Evolutionary conservation across 768 basidiomycete species (phyloP).

Genomic region (Leccinellum luteum): DNA sequence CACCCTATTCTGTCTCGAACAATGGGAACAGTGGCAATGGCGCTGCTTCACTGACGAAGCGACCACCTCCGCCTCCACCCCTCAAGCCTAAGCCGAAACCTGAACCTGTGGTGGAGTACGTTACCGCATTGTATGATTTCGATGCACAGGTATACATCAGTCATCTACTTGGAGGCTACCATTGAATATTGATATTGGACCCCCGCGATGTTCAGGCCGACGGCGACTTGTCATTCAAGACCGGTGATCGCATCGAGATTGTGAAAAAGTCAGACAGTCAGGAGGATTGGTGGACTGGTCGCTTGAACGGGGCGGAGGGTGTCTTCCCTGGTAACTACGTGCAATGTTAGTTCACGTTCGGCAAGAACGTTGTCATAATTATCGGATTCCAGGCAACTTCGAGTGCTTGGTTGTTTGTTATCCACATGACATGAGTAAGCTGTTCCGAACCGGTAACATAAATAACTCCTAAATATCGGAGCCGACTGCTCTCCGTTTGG

Average conservation of each 20-base stretch:
- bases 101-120: constrained; percentile 63
- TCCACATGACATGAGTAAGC: neutral
- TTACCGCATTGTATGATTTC: constrained; percentile 94
- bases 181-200: neutral
- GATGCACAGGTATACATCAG: constrained; percentile 65
- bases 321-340: constrained; percentile 79
- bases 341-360: constrained; percentile 15
- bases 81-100: constrained; percentile 85
- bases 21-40: constrained; percentile 19
- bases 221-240: constrained; percentile 87
- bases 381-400: neutral
- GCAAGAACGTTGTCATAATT: neutral
- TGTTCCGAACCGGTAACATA: neutral
- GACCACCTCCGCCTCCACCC: constrained; percentile 91
- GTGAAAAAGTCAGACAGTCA: constrained; percentile 75
- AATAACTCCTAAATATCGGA: constrained; percentile 18
- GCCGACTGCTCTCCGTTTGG: constrained; percentile 3
- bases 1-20: constrained; percentile 28
- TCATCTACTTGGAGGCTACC: neutral
- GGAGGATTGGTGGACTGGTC: constrained; percentile 99
- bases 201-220: constrained; percentile 55
- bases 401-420: neutral
- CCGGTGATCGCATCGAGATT: constrained; percentile 89
- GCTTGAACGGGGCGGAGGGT: constrained; percentile 75
- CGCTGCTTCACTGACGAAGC: constrained; percentile 47